Conservation (phyloP, 768 basidiomycete genomes). For the Clitopilus hobsonii region DNA sequence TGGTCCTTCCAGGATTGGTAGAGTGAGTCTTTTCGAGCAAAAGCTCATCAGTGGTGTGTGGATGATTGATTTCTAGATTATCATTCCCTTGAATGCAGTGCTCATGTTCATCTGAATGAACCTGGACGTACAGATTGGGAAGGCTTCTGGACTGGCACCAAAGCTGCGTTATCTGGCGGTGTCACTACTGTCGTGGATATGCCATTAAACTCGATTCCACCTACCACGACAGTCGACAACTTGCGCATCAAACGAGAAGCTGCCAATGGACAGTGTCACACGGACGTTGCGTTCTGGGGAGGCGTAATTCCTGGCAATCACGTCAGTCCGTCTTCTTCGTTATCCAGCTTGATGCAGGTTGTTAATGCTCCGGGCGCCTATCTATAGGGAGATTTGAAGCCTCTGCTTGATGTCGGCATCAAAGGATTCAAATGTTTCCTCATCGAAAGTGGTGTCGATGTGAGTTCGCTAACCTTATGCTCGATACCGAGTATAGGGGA, state of each 20-base stretch:
- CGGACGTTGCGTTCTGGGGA: slow-evolving; percentile 92
- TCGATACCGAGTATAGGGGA: background rate
- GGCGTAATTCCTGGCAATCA: slow-evolving; percentile 92
- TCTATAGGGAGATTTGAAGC: slow-evolving; percentile 61
- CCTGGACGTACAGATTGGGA: slow-evolving; percentile 94
- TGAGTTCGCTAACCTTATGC: slow-evolving; percentile 23
- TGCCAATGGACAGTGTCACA: slow-evolving; percentile 68
- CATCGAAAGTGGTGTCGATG: slow-evolving; percentile 94
- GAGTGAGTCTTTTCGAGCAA: slow-evolving; percentile 48
- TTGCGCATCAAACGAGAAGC: slow-evolving; percentile 67
- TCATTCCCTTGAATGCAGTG: slow-evolving; percentile 34
- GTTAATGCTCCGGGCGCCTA: background rate
- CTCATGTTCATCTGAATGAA: slow-evolving; percentile 92
- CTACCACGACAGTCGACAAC: slow-evolving; percentile 82
- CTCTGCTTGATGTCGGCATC: slow-evolving; percentile 76
- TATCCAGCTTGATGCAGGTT: background rate
- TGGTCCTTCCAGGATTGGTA: slow-evolving; percentile 74
- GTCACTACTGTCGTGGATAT: slow-evolving; percentile 97
- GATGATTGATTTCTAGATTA: slow-evolving; percentile 1
- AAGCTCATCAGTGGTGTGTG: background rate
- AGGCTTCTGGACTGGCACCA: slow-evolving; percentile 88
- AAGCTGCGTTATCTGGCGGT: slow-evolving; percentile 87
- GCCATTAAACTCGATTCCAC: slow-evolving; percentile 97
- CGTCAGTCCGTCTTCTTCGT: slow-evolving; percentile 22
- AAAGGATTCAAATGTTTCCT: slow-evolving; percentile 98